Conservation (phyloP, 257 asterid species). For the Catharanthus roseus region DNA sequence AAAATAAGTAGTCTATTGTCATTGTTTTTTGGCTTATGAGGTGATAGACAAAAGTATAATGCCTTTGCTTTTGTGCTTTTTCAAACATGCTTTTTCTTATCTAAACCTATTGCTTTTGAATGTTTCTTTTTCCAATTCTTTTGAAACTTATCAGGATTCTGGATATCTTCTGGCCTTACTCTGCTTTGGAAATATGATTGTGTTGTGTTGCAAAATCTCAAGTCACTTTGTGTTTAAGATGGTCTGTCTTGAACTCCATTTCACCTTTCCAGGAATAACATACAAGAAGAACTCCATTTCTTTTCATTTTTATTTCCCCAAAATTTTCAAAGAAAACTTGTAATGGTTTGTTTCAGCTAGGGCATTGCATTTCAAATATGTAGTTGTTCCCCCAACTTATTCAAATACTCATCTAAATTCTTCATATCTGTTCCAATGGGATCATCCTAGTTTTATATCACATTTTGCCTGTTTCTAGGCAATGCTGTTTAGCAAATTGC, state of each 20-base stretch:
- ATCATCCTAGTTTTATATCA: background rate
- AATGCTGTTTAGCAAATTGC: background rate
- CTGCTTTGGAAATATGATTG: background rate
- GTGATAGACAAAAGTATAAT: conserved; percentile 24
- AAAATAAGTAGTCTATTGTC: conserved; percentile 24
- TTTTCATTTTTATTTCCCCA: background rate
- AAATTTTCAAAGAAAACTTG: too few relatives aligned
- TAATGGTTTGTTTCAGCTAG: too few relatives aligned
- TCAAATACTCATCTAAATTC: too few relatives aligned
- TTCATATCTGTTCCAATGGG: too few relatives aligned
- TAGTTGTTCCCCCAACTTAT: too few relatives aligned
- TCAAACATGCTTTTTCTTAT: conserved; percentile 13
- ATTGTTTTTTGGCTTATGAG: conserved; percentile 22
- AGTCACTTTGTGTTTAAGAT: background rate
- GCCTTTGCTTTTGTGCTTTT: conserved; percentile 20
- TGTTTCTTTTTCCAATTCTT: conserved; percentile 17
- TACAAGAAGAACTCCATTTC: background rate
- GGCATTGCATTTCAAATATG: too few relatives aligned
- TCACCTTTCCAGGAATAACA: background rate
- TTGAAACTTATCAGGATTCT: conserved; percentile 13
- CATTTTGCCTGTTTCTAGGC: background rate
- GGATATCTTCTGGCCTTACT: background rate
- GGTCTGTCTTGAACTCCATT: background rate
- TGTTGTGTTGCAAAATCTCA: background rate
- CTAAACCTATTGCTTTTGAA: conserved; percentile 11